A percentile compares a stretch with the other conserved stretches of the same genome.
These are phyloP conservation scores for Pseudogymnoascus sp. DNA, from an alignment of 2,329 filamentous ascomycete species.

Conservation along the genomic window DNA sequence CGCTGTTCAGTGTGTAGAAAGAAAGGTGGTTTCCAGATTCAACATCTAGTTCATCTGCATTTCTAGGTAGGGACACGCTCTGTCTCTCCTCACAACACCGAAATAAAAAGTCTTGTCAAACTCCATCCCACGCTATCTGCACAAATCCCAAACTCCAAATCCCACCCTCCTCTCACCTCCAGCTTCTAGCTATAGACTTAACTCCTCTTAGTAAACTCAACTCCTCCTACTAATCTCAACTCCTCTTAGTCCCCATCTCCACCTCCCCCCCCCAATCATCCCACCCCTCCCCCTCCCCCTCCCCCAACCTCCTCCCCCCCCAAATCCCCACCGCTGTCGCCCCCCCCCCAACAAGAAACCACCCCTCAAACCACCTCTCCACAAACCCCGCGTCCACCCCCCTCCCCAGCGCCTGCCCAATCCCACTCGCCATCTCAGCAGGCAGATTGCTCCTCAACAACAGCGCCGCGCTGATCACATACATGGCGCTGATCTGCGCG, in stretches of 20 bases:
- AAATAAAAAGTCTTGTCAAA: neutral
- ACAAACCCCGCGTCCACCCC: slow-evolving; percentile 62
- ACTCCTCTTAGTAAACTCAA: slow-evolving; percentile 57
- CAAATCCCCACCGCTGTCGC: slow-evolving; percentile 64
- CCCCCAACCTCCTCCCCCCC: slow-evolving; percentile 54
- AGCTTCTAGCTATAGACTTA: slow-evolving; percentile 26
- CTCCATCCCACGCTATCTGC: neutral
- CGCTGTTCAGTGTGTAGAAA: no score
- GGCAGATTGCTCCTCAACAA: slow-evolving; percentile 73
- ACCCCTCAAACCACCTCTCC: slow-evolving; percentile 79
- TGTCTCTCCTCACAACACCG: neutral
- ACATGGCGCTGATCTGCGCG: slow-evolving; percentile 73
- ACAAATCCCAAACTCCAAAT: neutral
- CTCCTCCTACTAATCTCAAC: slow-evolving; percentile 59
- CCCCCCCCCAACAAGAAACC: slow-evolving; percentile 65
- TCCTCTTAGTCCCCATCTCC: slow-evolving; percentile 65
- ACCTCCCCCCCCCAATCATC: slow-evolving; percentile 52
- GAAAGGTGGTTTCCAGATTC: neutral
- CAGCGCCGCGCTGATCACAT: slow-evolving; percentile 73
- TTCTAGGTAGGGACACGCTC: neutral
- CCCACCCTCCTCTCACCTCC: neutral
- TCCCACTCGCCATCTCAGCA: slow-evolving; percentile 64
- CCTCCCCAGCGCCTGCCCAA: slow-evolving; percentile 68
- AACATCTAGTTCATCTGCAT: neutral
- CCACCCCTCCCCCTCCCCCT: slow-evolving; percentile 42